phyloP scores from a whole-genome alignment of 2,329 filamentous ascomycete genomes.

The Juglanconis oblonga region DNA sequence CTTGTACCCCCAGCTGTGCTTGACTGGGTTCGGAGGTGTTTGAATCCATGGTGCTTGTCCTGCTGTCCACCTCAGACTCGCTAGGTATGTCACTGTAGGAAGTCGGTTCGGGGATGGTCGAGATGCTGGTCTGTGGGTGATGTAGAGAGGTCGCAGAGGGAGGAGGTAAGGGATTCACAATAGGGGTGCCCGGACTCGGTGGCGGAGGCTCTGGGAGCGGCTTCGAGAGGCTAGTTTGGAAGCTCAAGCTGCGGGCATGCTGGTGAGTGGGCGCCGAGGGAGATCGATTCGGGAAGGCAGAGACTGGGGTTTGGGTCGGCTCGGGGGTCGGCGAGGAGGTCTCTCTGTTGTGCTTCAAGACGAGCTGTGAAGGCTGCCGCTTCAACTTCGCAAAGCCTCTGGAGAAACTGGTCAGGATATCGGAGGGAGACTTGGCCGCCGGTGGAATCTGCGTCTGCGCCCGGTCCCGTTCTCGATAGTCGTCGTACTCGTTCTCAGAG shows the following conservation, averaged over 20 bases:
- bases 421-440: conserved; percentile 39
- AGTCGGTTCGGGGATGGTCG: conserved; percentile 33
- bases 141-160: conserved; percentile 17
- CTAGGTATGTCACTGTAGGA: conserved; percentile 16
- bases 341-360: conserved; percentile 30
- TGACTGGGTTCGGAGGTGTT: conserved; percentile 23
- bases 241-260: conserved; percentile 53
- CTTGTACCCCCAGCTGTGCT: conserved; percentile 5
- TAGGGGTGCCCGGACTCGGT: conserved; percentile 31
- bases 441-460: conserved; percentile 30
- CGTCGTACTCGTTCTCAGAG: conserved; percentile 36
- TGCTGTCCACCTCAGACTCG: conserved; percentile 35
- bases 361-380: conserved; percentile 42
- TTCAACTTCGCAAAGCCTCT: conserved; percentile 43
- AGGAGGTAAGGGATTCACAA: conserved; percentile 23
- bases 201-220: conserved; percentile 52
- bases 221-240: conserved; percentile 57
- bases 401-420: conserved; percentile 50
- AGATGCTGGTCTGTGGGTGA: conserved; percentile 24
- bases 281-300: conserved; percentile 22
- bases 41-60: conserved; percentile 50
- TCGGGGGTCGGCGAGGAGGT: conserved; percentile 25
- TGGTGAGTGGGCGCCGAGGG: conserved; percentile 26
- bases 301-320: conserved; percentile 26
- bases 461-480: conserved; percentile 26